Percentiles rank a stretch among this genome's conserved stretches.
These are phyloP conservation scores for Hypoxylon sp. DNA, from an alignment of 2,329 filamentous ascomycete genomes.

Conservation along the genomic window DNA sequence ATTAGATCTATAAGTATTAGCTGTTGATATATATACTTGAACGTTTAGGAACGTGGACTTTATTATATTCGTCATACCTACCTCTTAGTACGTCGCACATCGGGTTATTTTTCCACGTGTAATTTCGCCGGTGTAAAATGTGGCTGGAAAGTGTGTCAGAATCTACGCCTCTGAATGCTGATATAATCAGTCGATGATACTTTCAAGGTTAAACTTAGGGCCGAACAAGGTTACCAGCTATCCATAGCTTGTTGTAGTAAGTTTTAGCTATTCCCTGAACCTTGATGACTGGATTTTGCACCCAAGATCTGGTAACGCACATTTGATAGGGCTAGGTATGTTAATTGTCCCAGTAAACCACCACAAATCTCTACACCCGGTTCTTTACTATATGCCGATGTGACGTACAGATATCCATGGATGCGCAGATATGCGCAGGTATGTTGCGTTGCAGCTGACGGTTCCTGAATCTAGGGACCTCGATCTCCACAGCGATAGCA, in stretches of 20 bases:
- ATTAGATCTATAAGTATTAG: background rate
- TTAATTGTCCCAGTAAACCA: slow-evolving; percentile 45
- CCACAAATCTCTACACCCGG: slow-evolving; percentile 35
- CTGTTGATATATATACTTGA: background rate
- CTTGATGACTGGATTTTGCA: slow-evolving; percentile 19
- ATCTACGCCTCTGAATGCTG: background rate
- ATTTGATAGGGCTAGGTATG: slow-evolving; percentile 33
- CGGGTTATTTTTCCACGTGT: no score
- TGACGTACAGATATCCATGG: slow-evolving; percentile 32
- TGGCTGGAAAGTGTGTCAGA: slow-evolving; percentile 4
- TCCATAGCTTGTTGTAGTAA: slow-evolving; percentile 36
- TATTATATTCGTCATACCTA: background rate
- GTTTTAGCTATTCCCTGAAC: slow-evolving; percentile 28
- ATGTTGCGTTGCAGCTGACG: slow-evolving; percentile 23
- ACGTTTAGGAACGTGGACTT: no score
- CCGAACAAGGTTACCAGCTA: background rate
- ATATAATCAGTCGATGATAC: background rate
- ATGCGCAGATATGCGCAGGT: slow-evolving; percentile 25
- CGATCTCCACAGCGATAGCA: slow-evolving; percentile 33
- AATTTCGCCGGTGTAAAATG: background rate
- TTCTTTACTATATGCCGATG: slow-evolving; percentile 45
- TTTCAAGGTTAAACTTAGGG: background rate
- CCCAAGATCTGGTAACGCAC: slow-evolving; percentile 27
- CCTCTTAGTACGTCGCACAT: background rate
- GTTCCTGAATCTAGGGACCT: slow-evolving; percentile 44